Evolutionary conservation across 805 yeast species (phyloP).

Genomic region (Starmerella apicola): DNA sequence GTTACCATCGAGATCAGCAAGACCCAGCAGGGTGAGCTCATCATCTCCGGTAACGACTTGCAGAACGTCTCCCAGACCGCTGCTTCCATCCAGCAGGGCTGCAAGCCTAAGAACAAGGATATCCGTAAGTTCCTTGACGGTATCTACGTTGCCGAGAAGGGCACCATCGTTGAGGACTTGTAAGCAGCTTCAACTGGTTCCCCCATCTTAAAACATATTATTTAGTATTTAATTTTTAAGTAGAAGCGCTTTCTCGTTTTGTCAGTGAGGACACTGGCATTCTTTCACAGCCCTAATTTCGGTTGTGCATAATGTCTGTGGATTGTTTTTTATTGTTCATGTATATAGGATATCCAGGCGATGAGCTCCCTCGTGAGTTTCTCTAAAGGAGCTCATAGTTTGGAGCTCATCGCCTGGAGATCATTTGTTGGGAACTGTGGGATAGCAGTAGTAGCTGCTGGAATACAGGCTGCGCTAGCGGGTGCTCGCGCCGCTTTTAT

Average conservation of each 20-base stretch:
- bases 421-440: too few species aligned
- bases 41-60: constrained; percentile 86
- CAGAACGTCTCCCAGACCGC: constrained; percentile 97
- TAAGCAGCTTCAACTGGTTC: constrained; percentile 13
- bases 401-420: too few species aligned
- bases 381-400: too few species aligned
- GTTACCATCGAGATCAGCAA: constrained; percentile 72
- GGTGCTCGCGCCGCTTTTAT: neutral
- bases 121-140: constrained; percentile 99
- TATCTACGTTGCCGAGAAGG: constrained; percentile 96
- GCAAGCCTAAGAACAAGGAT: constrained; percentile 99
- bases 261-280: constrained; percentile 20
- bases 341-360: too few species aligned
- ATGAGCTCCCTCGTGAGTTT: too few species aligned
- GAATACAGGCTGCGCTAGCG: neutral
- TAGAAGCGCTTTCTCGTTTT: constrained; percentile 7
- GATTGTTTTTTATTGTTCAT: too few species aligned
- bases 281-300: too few species aligned
- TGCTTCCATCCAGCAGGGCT: constrained; percentile 95
- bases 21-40: constrained; percentile 86
- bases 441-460: neutral
- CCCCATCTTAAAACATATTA: too few species aligned
- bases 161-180: constrained; percentile 62
- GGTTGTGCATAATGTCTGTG: too few species aligned
- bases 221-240: constrained; percentile 9